phyloP scores from a whole-genome alignment of 768 basidiomycete species.

The Boletus subparvulus region DNA sequence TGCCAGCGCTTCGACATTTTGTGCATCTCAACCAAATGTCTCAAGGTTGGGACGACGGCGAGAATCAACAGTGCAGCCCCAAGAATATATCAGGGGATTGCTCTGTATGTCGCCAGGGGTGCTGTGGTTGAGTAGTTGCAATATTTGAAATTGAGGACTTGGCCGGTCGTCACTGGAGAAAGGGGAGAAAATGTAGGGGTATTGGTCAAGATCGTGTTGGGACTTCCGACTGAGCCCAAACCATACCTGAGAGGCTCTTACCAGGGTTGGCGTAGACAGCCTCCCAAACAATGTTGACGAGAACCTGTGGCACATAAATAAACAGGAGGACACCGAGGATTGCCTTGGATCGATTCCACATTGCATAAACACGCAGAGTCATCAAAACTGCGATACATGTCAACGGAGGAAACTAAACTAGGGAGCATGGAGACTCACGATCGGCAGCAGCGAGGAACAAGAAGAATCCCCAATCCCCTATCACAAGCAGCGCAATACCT shows the following conservation, averaged over 20 bases:
- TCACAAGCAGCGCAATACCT: background rate
- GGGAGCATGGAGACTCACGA: background rate
- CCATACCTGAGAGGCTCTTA: conserved; percentile 2
- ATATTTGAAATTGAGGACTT: background rate
- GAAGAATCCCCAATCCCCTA: background rate
- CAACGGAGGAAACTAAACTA: background rate
- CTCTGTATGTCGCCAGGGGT: background rate
- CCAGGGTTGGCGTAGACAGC: background rate
- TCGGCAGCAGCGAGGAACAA: conserved; percentile 5
- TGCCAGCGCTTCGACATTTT: conserved; percentile 6
- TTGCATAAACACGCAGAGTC: conserved; percentile 18
- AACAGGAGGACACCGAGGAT: conserved; percentile 6
- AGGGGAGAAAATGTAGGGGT: background rate
- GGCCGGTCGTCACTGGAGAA: background rate
- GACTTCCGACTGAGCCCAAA: background rate
- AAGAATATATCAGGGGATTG: conserved; percentile 7
- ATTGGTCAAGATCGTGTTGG: background rate
- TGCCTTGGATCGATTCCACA: conserved; percentile 10
- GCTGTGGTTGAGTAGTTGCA: background rate
- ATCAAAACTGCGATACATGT: conserved; percentile 13
- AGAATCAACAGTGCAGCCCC: conserved; percentile 4
- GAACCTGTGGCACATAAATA: background rate
- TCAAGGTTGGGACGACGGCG: background rate
- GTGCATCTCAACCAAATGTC: conserved; percentile 2
- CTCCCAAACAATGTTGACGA: background rate